Evolutionary conservation across 2,329 filamentous ascomycete species (phyloP).

Genomic region (Ophiostoma sp.): DNA sequence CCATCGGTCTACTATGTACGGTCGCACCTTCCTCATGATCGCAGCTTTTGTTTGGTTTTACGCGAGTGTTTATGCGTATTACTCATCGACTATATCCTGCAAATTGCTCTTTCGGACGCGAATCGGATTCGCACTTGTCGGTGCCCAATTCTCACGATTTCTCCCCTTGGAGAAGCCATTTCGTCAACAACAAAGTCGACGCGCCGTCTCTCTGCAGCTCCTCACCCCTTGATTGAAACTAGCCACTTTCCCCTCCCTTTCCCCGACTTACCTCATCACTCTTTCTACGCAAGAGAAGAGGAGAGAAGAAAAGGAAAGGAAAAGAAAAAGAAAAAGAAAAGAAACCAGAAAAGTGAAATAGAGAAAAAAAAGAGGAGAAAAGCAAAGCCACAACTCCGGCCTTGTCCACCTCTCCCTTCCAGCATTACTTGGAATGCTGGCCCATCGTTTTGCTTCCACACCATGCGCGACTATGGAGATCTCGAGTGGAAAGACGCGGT

Average conservation of each 20-base stretch:
- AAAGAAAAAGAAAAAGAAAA: background rate
- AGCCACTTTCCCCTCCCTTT: slow-evolving; percentile 18
- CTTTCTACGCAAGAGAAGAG: background rate
- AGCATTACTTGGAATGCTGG: background rate
- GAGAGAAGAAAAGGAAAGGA: background rate
- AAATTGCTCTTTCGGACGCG: background rate
- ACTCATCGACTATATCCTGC: background rate
- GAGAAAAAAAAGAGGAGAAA: background rate
- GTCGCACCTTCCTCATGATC: background rate
- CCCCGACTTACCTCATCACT: background rate
- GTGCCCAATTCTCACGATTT: background rate
- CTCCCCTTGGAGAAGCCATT: background rate
- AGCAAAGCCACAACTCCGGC: background rate
- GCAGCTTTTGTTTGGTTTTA: background rate
- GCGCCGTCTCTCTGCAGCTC: slow-evolving; percentile 4
- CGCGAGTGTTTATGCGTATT: background rate
- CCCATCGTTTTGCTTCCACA: background rate
- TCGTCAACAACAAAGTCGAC: slow-evolving; percentile 2
- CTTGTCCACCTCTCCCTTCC: slow-evolving; percentile 7
- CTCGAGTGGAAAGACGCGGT: background rate
- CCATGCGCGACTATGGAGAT: background rate
- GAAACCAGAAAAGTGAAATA: too few relatives aligned
- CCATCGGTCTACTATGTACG: background rate
- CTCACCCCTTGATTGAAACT: slow-evolving; percentile 20
- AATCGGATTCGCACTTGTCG: background rate